These are phyloP conservation scores for Aspergillus jensenii DNA, from an alignment of 2,329 filamentous ascomycete genomes.

Conservation along the genomic window DNA sequence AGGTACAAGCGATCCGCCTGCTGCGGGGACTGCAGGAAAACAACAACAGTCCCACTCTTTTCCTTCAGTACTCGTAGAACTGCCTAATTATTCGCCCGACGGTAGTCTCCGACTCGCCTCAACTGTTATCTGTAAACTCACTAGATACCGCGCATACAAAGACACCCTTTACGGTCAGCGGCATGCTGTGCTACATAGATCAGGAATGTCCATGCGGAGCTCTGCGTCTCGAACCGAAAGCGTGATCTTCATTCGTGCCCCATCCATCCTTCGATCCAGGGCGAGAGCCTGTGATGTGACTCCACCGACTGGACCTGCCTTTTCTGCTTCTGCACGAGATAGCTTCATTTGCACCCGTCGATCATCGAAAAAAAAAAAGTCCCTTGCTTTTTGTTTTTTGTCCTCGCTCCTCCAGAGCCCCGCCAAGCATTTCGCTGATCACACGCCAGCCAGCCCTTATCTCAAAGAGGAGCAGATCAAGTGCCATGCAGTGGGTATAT, in stretches of 20 bases:
- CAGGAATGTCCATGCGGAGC: slow-evolving; percentile 3
- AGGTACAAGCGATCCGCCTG: not conserved
- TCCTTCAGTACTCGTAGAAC: not conserved
- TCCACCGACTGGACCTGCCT: slow-evolving; percentile 5
- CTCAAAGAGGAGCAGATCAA: not conserved
- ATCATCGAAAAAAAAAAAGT: not conserved
- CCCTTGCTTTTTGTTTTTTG: not conserved
- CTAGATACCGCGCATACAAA: too few species aligned
- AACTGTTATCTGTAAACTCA: too few species aligned
- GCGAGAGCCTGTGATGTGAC: not conserved
- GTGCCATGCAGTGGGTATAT: not conserved
- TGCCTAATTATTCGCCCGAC: too few species aligned
- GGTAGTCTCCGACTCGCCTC: too few species aligned
- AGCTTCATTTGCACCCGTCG: not conserved
- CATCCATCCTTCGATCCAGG: not conserved
- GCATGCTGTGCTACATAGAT: not conserved
- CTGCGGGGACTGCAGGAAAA: not conserved
- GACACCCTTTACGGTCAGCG: too few species aligned
- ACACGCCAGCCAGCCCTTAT: slow-evolving; percentile 8
- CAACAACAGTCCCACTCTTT: not conserved
- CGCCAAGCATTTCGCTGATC: slow-evolving; percentile 4
- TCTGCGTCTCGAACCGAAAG: not conserved
- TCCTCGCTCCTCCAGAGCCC: not conserved
- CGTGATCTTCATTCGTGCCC: not conserved
- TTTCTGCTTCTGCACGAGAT: not conserved